Percentiles rank a stretch among this genome's conserved stretches.
Conservation (phyloP, 805 yeast genomes). For the Candida multigemmis region DNA sequence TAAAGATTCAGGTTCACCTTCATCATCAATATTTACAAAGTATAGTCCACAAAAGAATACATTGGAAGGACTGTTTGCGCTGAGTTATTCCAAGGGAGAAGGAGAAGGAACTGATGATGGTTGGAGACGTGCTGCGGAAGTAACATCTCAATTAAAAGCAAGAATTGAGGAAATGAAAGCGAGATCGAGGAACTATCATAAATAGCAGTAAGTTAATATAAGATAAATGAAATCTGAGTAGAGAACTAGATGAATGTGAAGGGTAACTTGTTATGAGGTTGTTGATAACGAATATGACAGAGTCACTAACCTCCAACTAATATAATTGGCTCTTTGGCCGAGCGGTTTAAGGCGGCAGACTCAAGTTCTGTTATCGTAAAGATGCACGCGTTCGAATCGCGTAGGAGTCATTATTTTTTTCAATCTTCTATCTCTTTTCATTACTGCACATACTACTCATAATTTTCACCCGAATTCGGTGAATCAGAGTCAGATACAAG, state of each 20-base stretch:
- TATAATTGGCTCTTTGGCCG: slow-evolving; percentile 3
- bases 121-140: slow-evolving; percentile 88
- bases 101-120: slow-evolving; percentile 45
- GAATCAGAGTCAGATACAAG: slow-evolving; percentile 1
- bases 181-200: slow-evolving; percentile 27
- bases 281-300: no score
- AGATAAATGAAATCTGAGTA: slow-evolving; percentile 8
- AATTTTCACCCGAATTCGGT: slow-evolving; percentile 6
- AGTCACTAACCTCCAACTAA: no score
- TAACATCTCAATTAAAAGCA: slow-evolving; percentile 76
- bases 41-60: slow-evolving; percentile 2
- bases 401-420: no score
- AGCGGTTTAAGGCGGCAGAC: slow-evolving; percentile 3
- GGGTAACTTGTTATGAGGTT: no score
- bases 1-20: neutral
- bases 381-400: no score
- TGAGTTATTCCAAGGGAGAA: no score
- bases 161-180: slow-evolving; percentile 87
- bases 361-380: slow-evolving; percentile 3
- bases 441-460: no score
- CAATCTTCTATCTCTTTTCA: no score
- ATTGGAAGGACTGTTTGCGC: neutral
- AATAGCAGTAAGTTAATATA: no score
- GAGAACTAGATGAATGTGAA: slow-evolving; percentile 3
- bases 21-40: neutral